phyloP scores from a whole-genome alignment of 768 basidiomycete genomes.

The Crucibulum laeve region DNA sequence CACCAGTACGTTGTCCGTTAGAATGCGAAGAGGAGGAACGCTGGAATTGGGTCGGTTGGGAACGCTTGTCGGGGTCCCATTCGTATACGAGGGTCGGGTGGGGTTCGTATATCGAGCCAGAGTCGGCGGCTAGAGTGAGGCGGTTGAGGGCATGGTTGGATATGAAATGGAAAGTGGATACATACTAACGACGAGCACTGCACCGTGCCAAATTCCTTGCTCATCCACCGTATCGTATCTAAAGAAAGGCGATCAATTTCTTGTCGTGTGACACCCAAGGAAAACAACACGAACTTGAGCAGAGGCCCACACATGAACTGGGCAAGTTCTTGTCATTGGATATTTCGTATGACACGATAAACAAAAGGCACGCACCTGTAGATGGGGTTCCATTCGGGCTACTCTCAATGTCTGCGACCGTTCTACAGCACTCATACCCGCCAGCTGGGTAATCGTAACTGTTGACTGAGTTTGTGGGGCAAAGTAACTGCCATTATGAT shows the following conservation, averaged over 20 bases:
- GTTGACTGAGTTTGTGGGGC: conserved; percentile 19
- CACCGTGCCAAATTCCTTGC: conserved; percentile 80
- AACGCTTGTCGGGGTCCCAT: conserved; percentile 58
- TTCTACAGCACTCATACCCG: conserved; percentile 57
- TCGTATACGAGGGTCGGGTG: conserved; percentile 64
- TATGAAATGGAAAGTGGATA: conserved; percentile 16
- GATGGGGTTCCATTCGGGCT: conserved; percentile 73
- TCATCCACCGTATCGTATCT: conserved; percentile 87
- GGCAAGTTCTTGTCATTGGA: neutral
- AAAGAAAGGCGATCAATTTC: conserved; percentile 1
- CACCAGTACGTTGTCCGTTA: conserved; percentile 12
- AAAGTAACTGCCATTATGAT: conserved; percentile 7
- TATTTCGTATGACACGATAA: conserved; percentile 3
- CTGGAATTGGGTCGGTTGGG: conserved; percentile 2
- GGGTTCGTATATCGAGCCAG: conserved; percentile 74
- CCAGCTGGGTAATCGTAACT: conserved; percentile 33
- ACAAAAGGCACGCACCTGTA: conserved; percentile 42
- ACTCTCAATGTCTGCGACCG: conserved; percentile 54
- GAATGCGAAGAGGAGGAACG: conserved; percentile 3
- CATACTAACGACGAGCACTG: conserved; percentile 84
- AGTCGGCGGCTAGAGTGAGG: conserved; percentile 56
- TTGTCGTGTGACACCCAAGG: conserved; percentile 1
- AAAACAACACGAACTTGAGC: conserved; percentile 36
- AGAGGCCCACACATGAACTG: conserved; percentile 91
- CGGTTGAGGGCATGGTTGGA: neutral